phyloP scores from a whole-genome alignment of 768 basidiomycete genomes.

The Termitomyces bulborhizus region DNA sequence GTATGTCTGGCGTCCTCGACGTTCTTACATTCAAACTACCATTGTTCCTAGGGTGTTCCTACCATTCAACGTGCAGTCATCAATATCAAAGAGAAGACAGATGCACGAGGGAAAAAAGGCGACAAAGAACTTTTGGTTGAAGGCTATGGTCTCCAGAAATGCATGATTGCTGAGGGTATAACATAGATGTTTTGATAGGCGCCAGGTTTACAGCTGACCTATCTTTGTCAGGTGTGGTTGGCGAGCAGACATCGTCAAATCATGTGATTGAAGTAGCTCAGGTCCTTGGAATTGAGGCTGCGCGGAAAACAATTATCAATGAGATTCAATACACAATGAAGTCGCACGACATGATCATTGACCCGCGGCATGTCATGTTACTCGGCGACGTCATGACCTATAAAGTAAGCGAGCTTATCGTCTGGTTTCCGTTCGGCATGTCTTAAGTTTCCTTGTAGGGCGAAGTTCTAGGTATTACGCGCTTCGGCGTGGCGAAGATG shows the following conservation, averaged over 20 bases:
- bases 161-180: conserved; percentile 94
- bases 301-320: conserved; percentile 88
- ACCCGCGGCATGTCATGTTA: conserved; percentile 97
- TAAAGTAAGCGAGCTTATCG: conserved; percentile 49
- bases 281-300: conserved; percentile 98
- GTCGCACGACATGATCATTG: conserved; percentile 96
- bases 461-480: conserved; percentile 95
- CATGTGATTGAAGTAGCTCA: conserved; percentile 95
- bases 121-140: conserved; percentile 93
- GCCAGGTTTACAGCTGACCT: not conserved
- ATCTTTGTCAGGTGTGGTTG: conserved; percentile 68
- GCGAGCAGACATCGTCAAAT: conserved; percentile 89
- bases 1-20: conserved; percentile 26
- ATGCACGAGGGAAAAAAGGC: conserved; percentile 71
- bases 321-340: conserved; percentile 98
- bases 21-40: not conserved
- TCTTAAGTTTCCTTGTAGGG: conserved; percentile 45
- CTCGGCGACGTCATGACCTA: conserved; percentile 98
- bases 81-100: conserved; percentile 88
- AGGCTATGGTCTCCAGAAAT: conserved; percentile 93
- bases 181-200: not conserved
- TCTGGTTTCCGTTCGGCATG: conserved; percentile 1
- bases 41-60: conserved; percentile 60
- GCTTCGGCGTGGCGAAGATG: conserved; percentile 99
- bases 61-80: conserved; percentile 91